Base-by-base conservation (phyloP, 2,329 filamentous ascomycete species). In the Hirsutella minnesotensis region DNA sequence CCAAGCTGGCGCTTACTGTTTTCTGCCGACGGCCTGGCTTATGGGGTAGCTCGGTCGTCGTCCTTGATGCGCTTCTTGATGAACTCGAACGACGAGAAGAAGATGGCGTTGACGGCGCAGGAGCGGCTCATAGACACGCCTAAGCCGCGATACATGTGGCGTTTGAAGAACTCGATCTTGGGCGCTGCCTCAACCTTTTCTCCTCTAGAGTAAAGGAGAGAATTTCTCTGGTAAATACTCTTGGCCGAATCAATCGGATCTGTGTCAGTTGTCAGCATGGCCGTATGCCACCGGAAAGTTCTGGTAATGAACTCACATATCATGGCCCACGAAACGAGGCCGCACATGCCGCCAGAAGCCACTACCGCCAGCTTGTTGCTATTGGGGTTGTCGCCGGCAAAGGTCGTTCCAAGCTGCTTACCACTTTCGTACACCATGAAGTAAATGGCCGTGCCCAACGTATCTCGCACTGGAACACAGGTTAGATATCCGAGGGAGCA, bases 351-450 rank as follows among this genome's bases (percentile, higher is more conserved):
- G 42, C 87, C 87, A 18, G 86, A 84, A 39, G 81, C 69, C 13
- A 89, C 75, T 27, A 92, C 85, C 15, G 86, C 82, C 43, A 86
- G 60, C n/a, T 85, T 84, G 54, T 83, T 84, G 39, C 83, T 86
- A n/a, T 84, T 79, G 8, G 81, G 79, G 47, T 74, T 74, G 49
- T 83, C 82, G 39, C 83, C 75, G 35, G 75, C 77, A 49, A 84
- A 78, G 15, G 85, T 86, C 18, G 82, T 85, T 49, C 88, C 73
- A 20, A 90, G 65, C 59, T 92, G 86, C 58, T 94, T 94, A 52
- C 79, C 78, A 58, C 83, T 88, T 62, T 94, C 86, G 59, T 94
- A 94, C 24, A 86, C 89, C 66, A 85, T 86, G 57, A 94, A 94
- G 61, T 94, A 94, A 45, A 90, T 86, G 24, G 79, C 77, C 1